A percentile compares a stretch with the other conserved stretches of the same genome.
Evolutionary conservation across 305 asterid species (phyloP).

Genomic region (Fraxinus velutina): DNA sequence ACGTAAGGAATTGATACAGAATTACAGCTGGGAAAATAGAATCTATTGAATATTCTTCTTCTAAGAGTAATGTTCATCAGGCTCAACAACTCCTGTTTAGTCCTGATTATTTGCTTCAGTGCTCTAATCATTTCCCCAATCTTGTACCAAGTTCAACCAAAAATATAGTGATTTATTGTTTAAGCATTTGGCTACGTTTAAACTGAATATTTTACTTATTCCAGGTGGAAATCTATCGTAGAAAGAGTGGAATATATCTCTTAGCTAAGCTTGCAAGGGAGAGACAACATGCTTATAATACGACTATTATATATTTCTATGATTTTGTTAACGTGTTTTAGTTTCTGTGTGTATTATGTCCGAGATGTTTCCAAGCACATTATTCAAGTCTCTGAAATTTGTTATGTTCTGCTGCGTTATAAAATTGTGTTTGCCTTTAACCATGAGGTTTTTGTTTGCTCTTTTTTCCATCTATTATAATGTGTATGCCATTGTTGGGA

Average conservation of each 20-base stretch:
- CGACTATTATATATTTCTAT: not conserved
- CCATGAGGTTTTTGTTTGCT: slow-evolving; percentile 13
- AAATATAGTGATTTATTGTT: not conserved
- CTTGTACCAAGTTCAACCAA: not conserved
- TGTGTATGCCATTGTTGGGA: not conserved
- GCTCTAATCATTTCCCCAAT: not conserved
- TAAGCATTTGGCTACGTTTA: not conserved
- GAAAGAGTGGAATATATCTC: not conserved
- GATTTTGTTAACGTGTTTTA: not conserved
- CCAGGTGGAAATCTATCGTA: not conserved
- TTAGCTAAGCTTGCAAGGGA: not conserved
- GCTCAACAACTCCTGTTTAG: not conserved
- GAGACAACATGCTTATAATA: not conserved
- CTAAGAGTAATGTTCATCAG: not conserved
- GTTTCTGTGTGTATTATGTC: not conserved
- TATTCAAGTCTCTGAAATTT: not conserved
- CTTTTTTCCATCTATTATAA: not conserved
- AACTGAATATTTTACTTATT: not conserved
- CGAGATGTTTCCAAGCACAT: not conserved
- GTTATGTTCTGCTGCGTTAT: not conserved
- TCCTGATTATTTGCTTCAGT: not conserved
- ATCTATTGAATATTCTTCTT: not conserved
- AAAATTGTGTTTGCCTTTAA: not conserved
- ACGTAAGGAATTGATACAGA: slow-evolving; percentile 6
- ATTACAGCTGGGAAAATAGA: not conserved